phyloP scores from a whole-genome alignment of 371 early-diverging fungal species.

The Conidiobolus incongruus region DNA sequence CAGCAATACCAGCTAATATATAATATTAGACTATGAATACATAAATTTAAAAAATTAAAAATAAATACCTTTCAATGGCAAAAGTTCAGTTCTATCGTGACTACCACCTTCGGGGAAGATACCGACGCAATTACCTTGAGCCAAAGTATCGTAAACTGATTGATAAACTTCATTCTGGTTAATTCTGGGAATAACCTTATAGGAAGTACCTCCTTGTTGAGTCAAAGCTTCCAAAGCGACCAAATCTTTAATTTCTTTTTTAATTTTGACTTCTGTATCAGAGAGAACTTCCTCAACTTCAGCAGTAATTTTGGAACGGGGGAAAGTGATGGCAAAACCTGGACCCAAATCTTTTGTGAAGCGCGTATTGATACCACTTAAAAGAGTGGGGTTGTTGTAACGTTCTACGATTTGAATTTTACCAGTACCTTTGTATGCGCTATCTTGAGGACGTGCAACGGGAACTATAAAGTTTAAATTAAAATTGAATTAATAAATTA shows the following conservation, averaged over 20 bases:
- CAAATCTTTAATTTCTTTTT: slow-evolving; percentile 37
- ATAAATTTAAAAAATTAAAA: not conserved
- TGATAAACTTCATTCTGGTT: slow-evolving; percentile 72
- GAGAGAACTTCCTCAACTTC: slow-evolving; percentile 53
- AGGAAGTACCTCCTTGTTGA: slow-evolving; percentile 28
- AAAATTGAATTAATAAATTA: no score
- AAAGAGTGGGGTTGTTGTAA: slow-evolving; percentile 28
- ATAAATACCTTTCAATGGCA: slow-evolving; percentile 67
- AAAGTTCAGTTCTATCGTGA: slow-evolving; percentile 84
- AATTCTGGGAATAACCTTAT: slow-evolving; percentile 59
- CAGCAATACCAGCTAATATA: slow-evolving; percentile 41
- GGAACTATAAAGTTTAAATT: slow-evolving; percentile 34
- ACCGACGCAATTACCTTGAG: slow-evolving; percentile 61
- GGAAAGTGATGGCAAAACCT: slow-evolving; percentile 36
- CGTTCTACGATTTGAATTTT: slow-evolving; percentile 33
- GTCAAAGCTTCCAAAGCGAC: slow-evolving; percentile 32
- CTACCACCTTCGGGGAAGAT: slow-evolving; percentile 96
- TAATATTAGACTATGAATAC: not conserved
- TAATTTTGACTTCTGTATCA: slow-evolving; percentile 48
- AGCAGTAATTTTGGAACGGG: slow-evolving; percentile 28
- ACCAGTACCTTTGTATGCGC: slow-evolving; percentile 47
- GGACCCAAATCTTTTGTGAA: slow-evolving; percentile 41
- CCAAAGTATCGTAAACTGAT: slow-evolving; percentile 50
- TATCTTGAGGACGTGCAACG: slow-evolving; percentile 81
- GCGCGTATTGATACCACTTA: slow-evolving; percentile 37